Conservation (phyloP, 257 asterid species). For the Capsicum chinense region DNA sequence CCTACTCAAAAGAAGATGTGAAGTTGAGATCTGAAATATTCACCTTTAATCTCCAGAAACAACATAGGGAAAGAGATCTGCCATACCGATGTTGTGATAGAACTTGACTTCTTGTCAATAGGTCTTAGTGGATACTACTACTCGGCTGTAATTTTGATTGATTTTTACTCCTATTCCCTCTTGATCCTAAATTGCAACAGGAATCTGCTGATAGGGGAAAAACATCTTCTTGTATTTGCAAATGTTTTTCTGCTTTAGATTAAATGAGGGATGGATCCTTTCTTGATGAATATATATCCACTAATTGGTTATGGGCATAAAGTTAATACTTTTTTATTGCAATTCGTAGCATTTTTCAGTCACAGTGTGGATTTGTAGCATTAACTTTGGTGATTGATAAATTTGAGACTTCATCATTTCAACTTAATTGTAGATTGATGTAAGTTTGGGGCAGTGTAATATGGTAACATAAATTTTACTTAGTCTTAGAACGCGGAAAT, state of each 20-base stretch:
- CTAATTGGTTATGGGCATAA: conserved; percentile 1
- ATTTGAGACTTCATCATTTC: background rate
- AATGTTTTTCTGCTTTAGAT: background rate
- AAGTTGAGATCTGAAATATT: background rate
- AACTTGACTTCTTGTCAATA: background rate
- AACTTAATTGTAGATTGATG: conserved; percentile 1
- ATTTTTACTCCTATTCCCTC: background rate
- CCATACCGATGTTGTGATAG: background rate
- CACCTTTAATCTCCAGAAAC: background rate
- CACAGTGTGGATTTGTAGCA: too few relatives aligned
- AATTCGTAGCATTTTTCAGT: background rate
- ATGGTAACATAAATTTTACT: background rate
- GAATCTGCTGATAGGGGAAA: background rate
- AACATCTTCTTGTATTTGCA: background rate
- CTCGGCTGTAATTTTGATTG: background rate
- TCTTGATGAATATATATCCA: background rate
- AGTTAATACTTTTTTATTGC: background rate
- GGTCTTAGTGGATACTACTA: background rate
- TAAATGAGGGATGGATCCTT: background rate
- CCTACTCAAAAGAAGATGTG: background rate
- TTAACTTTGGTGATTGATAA: conserved; percentile 23
- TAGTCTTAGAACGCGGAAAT: background rate
- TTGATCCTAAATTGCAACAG: background rate
- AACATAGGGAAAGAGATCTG: background rate
- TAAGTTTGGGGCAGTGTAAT: background rate